These are phyloP conservation scores for Zopfia rhizophila DNA, from an alignment of 2,329 filamentous ascomycete genomes.

Conservation along the genomic window DNA sequence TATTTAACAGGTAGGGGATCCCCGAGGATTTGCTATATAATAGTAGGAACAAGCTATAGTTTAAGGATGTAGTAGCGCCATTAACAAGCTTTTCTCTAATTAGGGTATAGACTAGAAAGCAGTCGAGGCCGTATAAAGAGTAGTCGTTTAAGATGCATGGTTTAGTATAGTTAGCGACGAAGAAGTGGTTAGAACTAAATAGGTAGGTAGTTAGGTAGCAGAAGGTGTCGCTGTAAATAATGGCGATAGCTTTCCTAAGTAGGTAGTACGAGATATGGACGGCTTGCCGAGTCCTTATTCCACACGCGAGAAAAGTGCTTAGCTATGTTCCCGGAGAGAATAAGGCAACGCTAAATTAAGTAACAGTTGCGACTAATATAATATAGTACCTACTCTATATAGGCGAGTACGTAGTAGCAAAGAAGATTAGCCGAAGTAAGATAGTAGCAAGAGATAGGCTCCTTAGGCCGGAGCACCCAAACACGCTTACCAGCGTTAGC, in stretches of 20 bases:
- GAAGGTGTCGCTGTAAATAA: conserved; percentile 32
- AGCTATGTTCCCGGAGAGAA: too few relatives aligned
- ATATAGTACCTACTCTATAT: neutral
- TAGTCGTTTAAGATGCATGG: conserved; percentile 53
- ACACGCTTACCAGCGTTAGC: too few relatives aligned
- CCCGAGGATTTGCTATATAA: too few relatives aligned
- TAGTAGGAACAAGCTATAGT: too few relatives aligned
- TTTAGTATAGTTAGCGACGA: conserved; percentile 48
- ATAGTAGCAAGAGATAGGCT: neutral
- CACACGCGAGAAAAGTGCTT: conserved; percentile 30
- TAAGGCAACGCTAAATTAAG: neutral
- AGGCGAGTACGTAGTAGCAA: neutral
- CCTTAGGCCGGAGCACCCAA: too few relatives aligned
- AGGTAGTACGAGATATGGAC: conserved; percentile 39
- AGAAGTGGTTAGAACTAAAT: neutral
- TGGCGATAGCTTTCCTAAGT: conserved; percentile 32
- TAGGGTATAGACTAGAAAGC: too few relatives aligned
- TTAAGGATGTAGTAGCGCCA: too few relatives aligned
- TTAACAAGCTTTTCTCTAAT: too few relatives aligned
- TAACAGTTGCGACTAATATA: neutral
- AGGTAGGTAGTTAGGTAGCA: conserved; percentile 34
- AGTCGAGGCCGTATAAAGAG: too few relatives aligned
- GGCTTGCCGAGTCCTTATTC: conserved; percentile 36
- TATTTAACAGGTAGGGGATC: neutral
- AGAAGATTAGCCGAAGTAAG: neutral